Evolutionary conservation across 805 yeast genomes (phyloP).

Genomic region (Brettanomyces anomalus): DNA sequence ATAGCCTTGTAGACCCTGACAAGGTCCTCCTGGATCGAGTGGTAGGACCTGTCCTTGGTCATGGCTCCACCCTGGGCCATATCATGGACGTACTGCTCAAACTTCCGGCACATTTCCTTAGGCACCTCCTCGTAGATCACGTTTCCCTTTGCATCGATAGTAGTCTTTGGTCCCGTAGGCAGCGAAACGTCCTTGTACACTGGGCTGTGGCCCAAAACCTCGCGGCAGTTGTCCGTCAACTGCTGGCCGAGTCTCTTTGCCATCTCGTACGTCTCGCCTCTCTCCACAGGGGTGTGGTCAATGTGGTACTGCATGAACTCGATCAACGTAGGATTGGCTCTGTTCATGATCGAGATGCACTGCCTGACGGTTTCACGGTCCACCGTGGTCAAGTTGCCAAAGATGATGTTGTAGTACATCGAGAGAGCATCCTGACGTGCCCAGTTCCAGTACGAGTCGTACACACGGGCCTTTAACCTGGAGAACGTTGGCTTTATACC

Average conservation of each 20-base stretch:
- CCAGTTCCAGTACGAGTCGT: conserved; percentile 99
- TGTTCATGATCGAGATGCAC: conserved; percentile 95
- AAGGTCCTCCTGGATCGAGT: conserved; percentile 79
- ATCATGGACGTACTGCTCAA: conserved; percentile 90
- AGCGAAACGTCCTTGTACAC: conserved; percentile 91
- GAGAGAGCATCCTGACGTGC: conserved; percentile 94
- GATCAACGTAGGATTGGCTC: conserved; percentile 87
- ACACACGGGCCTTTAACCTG: conserved; percentile 86
- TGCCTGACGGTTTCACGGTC: conserved; percentile 95
- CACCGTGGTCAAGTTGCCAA: conserved; percentile 82
- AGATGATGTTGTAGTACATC: conserved; percentile 91
- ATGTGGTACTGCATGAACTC: conserved; percentile 94
- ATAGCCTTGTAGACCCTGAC: conserved; percentile 76
- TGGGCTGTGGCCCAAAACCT: conserved; percentile 79
- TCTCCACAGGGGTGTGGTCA: conserved; percentile 73
- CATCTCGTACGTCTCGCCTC: conserved; percentile 87
- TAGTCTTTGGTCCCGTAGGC: conserved; percentile 93
- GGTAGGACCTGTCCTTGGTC: conserved; percentile 53
- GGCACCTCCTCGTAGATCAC: conserved; percentile 76
- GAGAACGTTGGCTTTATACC: conserved; percentile 91
- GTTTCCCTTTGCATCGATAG: conserved; percentile 81
- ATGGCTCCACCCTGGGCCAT: conserved; percentile 93
- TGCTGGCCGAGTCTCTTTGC: conserved; percentile 88
- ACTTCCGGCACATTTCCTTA: conserved; percentile 85
- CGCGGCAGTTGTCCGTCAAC: conserved; percentile 90